phyloP scores from a whole-genome alignment of 306 rosid genomes.

The Inga oerstediana region DNA sequence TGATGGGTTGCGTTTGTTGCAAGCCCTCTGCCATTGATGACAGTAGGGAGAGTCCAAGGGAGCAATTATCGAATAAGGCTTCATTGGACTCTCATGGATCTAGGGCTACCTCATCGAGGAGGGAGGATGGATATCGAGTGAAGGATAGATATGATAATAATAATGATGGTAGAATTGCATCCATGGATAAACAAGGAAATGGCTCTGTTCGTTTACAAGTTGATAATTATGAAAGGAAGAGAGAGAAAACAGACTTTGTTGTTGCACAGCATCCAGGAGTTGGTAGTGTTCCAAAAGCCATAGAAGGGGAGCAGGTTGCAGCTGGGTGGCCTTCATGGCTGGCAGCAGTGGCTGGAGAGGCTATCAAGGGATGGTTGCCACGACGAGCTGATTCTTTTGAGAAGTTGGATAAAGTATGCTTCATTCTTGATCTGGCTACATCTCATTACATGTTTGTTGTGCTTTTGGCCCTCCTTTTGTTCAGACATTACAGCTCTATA shows the following conservation, averaged over 20 bases:
- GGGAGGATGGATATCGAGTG: constrained; percentile 71
- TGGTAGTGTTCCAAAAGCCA: constrained; percentile 78
- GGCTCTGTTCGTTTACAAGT: constrained; percentile 60
- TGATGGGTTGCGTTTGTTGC: constrained; percentile 88
- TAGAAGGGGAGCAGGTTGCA: constrained; percentile 93
- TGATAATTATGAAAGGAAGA: constrained; percentile 77
- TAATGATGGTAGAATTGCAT: constrained; percentile 63
- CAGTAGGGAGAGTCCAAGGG: constrained; percentile 93
- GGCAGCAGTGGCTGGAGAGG: constrained; percentile 97
- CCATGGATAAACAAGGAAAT: constrained; percentile 74
- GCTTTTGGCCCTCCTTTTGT: not conserved
- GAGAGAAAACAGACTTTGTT: constrained; percentile 79
- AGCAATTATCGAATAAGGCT: constrained; percentile 65
- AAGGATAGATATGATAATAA: constrained; percentile 64
- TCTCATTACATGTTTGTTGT: constrained; percentile 10
- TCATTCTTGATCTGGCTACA: constrained; percentile 35
- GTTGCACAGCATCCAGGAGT: constrained; percentile 73
- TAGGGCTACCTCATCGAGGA: constrained; percentile 74
- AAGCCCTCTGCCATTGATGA: constrained; percentile 98
- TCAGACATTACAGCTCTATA: not conserved
- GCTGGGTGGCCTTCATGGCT: constrained; percentile 99
- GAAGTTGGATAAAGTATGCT: constrained; percentile 91
- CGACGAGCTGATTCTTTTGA: constrained; percentile 97
- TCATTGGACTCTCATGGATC: constrained; percentile 51
- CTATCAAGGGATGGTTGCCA: constrained; percentile 93